Conservation (phyloP, 2,329 filamentous ascomycete genomes). For the Cladosporium sphaerospermum region DNA sequence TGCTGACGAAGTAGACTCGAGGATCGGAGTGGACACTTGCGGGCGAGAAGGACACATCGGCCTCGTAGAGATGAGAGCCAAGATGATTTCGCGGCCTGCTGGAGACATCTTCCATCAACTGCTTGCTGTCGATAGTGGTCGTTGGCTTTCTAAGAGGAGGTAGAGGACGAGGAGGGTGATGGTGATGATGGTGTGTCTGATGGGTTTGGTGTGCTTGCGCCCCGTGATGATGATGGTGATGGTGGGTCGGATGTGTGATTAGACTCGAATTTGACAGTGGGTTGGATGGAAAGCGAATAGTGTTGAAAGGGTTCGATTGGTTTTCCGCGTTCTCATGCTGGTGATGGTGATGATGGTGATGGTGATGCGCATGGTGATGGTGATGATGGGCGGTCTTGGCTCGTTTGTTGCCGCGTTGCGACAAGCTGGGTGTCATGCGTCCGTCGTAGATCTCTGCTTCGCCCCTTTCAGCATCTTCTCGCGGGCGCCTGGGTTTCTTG, state of each 20-base stretch:
- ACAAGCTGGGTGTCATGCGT: constrained; percentile 52
- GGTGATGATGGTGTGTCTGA: constrained; percentile 30
- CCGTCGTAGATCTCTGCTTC: constrained; percentile 62
- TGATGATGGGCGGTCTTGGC: constrained; percentile 42
- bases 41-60: constrained; percentile 46
- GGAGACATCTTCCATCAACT: constrained; percentile 65
- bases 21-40: constrained; percentile 37
- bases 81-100: constrained; percentile 70
- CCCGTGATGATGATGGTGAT: constrained; percentile 38
- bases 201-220: constrained; percentile 23
- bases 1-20: constrained; percentile 53
- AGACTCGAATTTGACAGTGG: constrained; percentile 24
- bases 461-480: constrained; percentile 64
- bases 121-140: constrained; percentile 60
- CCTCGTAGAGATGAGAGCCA: constrained; percentile 75
- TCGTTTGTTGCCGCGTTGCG: constrained; percentile 62
- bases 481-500: constrained; percentile 51
- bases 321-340: constrained; percentile 26
- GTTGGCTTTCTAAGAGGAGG: constrained; percentile 53
- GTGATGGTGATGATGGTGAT: constrained; percentile 36
- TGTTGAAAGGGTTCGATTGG: constrained; percentile 26
- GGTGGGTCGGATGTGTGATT: constrained; percentile 19
- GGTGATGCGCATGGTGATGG: constrained; percentile 54
- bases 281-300: constrained; percentile 28
- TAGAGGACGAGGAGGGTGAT: constrained; percentile 29